These are phyloP conservation scores for Leucocoprinus birnbaumii DNA, from an alignment of 768 basidiomycete species.

Conservation along the genomic window DNA sequence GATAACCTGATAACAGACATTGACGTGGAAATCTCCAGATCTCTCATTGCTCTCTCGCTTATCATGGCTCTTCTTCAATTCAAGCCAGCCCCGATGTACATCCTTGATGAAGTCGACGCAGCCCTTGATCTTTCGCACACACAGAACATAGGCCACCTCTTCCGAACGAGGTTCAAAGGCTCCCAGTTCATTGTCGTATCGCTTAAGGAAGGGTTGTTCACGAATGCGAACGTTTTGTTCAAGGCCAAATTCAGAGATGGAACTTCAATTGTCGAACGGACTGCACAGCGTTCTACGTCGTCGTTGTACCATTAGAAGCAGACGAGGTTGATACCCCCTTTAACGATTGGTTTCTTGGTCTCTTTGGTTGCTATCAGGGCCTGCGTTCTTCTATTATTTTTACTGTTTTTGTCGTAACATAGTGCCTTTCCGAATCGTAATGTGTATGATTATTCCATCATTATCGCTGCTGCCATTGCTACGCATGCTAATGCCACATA, in stretches of 20 bases:
- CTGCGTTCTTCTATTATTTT: conserved; percentile 10
- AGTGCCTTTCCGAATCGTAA: conserved; percentile 18
- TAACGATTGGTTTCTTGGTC: not conserved
- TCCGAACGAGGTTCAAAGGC: conserved; percentile 95
- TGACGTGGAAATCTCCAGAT: conserved; percentile 45
- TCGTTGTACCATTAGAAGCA: conserved; percentile 36
- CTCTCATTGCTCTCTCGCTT: conserved; percentile 93
- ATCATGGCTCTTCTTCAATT: conserved; percentile 99
- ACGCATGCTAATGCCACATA: conserved; percentile 94
- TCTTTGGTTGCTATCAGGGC: not conserved
- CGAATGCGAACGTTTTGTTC: conserved; percentile 96
- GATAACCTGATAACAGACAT: too few species aligned
- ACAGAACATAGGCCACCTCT: conserved; percentile 97
- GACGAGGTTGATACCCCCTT: conserved; percentile 15
- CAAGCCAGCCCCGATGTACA: conserved; percentile 99
- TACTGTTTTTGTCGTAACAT: conserved; percentile 19
- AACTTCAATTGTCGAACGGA: conserved; percentile 86
- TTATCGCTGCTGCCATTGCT: conserved; percentile 82
- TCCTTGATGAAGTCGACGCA: conserved; percentile 98
- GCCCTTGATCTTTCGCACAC: conserved; percentile 95
- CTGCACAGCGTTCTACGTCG: conserved; percentile 62
- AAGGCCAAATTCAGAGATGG: conserved; percentile 91
- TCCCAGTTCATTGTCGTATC: conserved; percentile 98
- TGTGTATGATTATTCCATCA: conserved; percentile 32
- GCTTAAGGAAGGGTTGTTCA: conserved; percentile 95